phyloP scores from a whole-genome alignment of 2,329 filamentous ascomycete species.

The Ophiocordyceps unilateralis region DNA sequence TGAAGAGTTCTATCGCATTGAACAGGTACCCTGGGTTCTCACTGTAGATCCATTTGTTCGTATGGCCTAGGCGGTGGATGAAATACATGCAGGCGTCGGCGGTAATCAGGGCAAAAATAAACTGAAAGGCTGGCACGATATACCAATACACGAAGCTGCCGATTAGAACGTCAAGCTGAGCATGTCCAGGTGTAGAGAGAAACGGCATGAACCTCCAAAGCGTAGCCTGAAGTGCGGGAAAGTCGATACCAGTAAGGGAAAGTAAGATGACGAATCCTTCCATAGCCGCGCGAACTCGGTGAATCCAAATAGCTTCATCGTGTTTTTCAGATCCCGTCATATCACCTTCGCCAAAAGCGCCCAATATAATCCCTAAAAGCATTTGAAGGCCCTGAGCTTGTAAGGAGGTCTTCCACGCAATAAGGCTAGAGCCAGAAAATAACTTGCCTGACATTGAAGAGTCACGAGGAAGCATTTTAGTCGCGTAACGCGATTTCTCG shows the following conservation, averaged over 20 bases:
- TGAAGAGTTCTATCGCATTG: no score
- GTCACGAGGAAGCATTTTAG: not conserved
- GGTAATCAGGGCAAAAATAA: not conserved
- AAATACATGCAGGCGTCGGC: not conserved
- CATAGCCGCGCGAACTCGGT: not conserved
- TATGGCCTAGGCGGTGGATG: conserved; percentile 1
- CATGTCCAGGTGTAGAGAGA: not conserved
- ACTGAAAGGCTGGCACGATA: not conserved
- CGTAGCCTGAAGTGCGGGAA: not conserved
- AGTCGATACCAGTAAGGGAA: not conserved
- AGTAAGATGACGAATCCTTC: not conserved
- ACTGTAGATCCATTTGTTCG: conserved; percentile 1
- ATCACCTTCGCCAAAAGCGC: not conserved
- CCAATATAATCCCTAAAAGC: not conserved
- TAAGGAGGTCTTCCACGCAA: no score
- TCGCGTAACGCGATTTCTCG: not conserved
- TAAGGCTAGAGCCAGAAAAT: no score
- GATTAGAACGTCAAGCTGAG: not conserved
- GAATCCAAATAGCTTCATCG: not conserved
- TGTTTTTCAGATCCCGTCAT: not conserved
- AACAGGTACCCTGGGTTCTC: not conserved
- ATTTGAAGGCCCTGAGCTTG: not conserved
- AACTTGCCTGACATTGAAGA: not conserved
- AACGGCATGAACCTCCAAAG: not conserved
- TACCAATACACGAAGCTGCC: not conserved